These are phyloP conservation scores for Puccinia polysora DNA, from an alignment of 1,284 basidiomycete genomes.

Conservation along the genomic window DNA sequence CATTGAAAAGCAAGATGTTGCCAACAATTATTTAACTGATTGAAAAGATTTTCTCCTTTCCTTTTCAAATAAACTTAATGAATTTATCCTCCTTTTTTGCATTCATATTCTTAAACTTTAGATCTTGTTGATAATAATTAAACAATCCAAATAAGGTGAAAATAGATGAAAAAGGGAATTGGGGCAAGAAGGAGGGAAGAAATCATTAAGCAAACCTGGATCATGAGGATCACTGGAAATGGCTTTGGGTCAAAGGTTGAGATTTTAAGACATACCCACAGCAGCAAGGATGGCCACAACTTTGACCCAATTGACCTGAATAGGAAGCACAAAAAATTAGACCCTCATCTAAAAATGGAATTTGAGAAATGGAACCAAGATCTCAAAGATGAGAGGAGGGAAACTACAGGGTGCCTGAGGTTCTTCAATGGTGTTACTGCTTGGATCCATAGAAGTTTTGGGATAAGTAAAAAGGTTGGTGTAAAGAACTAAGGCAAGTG, in stretches of 20 bases:
- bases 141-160: slow-evolving; percentile 46
- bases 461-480: slow-evolving; percentile 76
- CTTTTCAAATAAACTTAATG: slow-evolving; percentile 45
- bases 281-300: slow-evolving; percentile 95
- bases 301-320: slow-evolving; percentile 82
- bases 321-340: neutral
- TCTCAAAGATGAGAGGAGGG: neutral
- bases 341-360: neutral
- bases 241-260: neutral
- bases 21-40: slow-evolving; percentile 44
- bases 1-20: slow-evolving; percentile 43
- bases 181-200: slow-evolving; percentile 54
- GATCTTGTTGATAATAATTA: slow-evolving; percentile 46
- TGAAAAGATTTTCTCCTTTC: slow-evolving; percentile 44
- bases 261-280: slow-evolving; percentile 18
- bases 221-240: neutral
- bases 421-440: slow-evolving; percentile 40
- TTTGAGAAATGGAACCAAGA: neutral
- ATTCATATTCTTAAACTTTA: slow-evolving; percentile 46
- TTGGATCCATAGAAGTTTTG: slow-evolving; percentile 56
- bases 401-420: slow-evolving; percentile 23
- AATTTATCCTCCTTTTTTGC: slow-evolving; percentile 45
- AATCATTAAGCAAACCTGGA: neutral
- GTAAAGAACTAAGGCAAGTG: slow-evolving; percentile 88
- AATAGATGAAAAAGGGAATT: slow-evolving; percentile 48